Evolutionary conservation across 768 basidiomycete species (phyloP), one percentile per base, ranked within the genome.

Genomic region (Brasilioporus rufonigricans): DNA sequence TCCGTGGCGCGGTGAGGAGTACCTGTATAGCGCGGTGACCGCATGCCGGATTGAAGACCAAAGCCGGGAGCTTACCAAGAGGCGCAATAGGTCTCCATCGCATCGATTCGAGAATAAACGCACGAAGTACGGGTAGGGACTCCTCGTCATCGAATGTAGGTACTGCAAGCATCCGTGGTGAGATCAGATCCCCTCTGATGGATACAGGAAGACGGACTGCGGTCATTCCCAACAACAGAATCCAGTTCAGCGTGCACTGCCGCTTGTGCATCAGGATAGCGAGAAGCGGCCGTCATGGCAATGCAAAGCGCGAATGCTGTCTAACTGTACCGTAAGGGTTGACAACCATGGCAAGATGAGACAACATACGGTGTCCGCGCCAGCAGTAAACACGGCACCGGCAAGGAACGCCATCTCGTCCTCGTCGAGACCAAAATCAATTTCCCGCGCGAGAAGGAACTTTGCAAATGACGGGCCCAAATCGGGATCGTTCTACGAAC

Each of bases 371-470:
- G 83, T 83, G 56, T 83, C 81, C 1, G 77, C 75, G 1, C 82
- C 82, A 26, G 81, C 83, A 36, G 82, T 76, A 59, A 84, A 84
- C 71, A 84, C 76, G 27, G 74, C 74, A 0, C 83, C 83, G 2
- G 79, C 80, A 18, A 85, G 75, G 61, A 83, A 85, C 0, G 82
- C 77, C 3, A 76, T 74, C 58, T 85, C 81, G 41, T 76, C 69
- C 55, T 81, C 76, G 4, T 78, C 70, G 10, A 84, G 72, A 19
- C 76, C 77, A 21, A 79, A 75, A 54, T 80, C 77, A 0, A 60
- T 53, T 57, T 81, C 80, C 18, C 73, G 74, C 52, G 81, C 76
- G 2, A 84, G 65, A 24, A 84, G 74, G 55, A 79, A 79, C 63
- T 76, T 78, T 1, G 75, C 82, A 57, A 85, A 85, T 8, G 77